A percentile compares a stretch with the other conserved stretches of the same genome.
These are phyloP conservation scores for Nannizzia gypsea DNA, from an alignment of 2,329 filamentous ascomycete genomes.

Conservation along the genomic window DNA sequence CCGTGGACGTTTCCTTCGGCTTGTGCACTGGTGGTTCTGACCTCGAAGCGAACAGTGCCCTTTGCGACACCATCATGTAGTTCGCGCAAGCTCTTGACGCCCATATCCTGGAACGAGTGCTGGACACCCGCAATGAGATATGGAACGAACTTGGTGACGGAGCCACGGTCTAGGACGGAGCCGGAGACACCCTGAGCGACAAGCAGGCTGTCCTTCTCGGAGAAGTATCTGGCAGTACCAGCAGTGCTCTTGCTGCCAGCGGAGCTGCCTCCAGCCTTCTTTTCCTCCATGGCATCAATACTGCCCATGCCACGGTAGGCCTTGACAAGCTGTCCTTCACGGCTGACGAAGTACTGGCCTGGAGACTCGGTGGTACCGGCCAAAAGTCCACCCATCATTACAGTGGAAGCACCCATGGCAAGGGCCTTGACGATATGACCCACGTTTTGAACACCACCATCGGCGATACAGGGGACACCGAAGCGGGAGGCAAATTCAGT, in stretches of 20 bases:
- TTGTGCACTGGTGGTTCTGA: conserved; percentile 87
- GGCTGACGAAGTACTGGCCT: conserved; percentile 89
- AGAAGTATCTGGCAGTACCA: conserved; percentile 95
- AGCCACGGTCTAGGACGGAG: conserved; percentile 47
- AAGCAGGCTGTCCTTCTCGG: conserved; percentile 84
- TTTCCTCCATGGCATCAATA: conserved; percentile 99
- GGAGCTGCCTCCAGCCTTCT: conserved; percentile 70
- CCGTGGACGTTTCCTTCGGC: conserved; percentile 91
- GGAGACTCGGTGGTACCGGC: conserved; percentile 96
- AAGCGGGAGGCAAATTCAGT: conserved; percentile 81
- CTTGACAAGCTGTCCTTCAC: conserved; percentile 96
- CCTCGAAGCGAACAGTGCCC: conserved; percentile 78
- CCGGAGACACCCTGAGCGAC: conserved; percentile 96
- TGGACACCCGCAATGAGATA: conserved; percentile 93
- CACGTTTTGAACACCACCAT: conserved; percentile 95
- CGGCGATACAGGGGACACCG: conserved; percentile 93
- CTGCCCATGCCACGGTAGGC: conserved; percentile 98
- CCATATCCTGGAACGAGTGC: conserved; percentile 94
- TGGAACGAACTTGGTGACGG: conserved; percentile 86
- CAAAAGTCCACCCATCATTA: conserved; percentile 99
- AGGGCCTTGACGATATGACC: conserved; percentile 98
- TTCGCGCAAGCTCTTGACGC: conserved; percentile 64
- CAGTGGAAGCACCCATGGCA: conserved; percentile 80
- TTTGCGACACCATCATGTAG: conserved; percentile 63
- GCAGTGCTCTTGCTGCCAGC: conserved; percentile 62